These are phyloP conservation scores for Blastobotrys mokoenaii DNA, from an alignment of 805 yeast genomes.

Conservation along the genomic window DNA sequence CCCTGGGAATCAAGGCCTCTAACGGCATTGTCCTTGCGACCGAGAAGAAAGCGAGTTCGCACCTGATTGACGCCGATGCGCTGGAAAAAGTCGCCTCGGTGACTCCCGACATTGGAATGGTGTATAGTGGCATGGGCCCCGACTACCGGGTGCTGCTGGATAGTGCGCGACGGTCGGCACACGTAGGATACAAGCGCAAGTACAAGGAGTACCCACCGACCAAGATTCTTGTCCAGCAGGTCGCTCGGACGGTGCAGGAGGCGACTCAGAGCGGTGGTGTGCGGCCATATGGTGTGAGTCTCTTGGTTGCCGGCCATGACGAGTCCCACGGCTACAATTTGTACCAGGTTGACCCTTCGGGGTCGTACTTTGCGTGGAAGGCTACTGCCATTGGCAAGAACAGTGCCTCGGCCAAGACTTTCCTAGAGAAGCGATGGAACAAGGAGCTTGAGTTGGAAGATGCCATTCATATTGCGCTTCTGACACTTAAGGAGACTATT, in stretches of 20 bases:
- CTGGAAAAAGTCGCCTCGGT: slow-evolving; percentile 70
- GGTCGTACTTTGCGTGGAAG: slow-evolving; percentile 98
- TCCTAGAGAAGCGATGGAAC: slow-evolving; percentile 96
- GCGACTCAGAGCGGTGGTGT: slow-evolving; percentile 99
- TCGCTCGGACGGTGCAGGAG: slow-evolving; percentile 95
- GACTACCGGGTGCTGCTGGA: slow-evolving; percentile 93
- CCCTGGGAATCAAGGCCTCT: slow-evolving; percentile 88
- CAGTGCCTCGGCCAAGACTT: slow-evolving; percentile 92
- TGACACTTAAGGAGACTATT: slow-evolving; percentile 90
- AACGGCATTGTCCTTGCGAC: slow-evolving; percentile 97
- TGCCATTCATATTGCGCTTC: slow-evolving; percentile 90
- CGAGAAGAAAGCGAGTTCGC: slow-evolving; percentile 80
- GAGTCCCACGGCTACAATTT: slow-evolving; percentile 66
- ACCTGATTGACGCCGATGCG: slow-evolving; percentile 65
- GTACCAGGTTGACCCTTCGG: slow-evolving; percentile 97
- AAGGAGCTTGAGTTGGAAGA: slow-evolving; percentile 95
- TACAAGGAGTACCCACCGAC: slow-evolving; percentile 98
- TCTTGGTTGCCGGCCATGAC: slow-evolving; percentile 91
- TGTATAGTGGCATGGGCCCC: slow-evolving; percentile 98
- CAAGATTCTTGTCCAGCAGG: slow-evolving; percentile 82
- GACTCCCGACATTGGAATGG: slow-evolving; percentile 95
- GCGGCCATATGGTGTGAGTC: slow-evolving; percentile 95
- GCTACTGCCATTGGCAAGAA: slow-evolving; percentile 99
- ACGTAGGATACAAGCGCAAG: slow-evolving; percentile 82
- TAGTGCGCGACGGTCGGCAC: slow-evolving; percentile 87